A percentile compares a stretch with the other conserved stretches of the same genome.
Evolutionary conservation across 2,329 filamentous ascomycete species (phyloP).

Genomic region (Cladosporium sp.): DNA sequence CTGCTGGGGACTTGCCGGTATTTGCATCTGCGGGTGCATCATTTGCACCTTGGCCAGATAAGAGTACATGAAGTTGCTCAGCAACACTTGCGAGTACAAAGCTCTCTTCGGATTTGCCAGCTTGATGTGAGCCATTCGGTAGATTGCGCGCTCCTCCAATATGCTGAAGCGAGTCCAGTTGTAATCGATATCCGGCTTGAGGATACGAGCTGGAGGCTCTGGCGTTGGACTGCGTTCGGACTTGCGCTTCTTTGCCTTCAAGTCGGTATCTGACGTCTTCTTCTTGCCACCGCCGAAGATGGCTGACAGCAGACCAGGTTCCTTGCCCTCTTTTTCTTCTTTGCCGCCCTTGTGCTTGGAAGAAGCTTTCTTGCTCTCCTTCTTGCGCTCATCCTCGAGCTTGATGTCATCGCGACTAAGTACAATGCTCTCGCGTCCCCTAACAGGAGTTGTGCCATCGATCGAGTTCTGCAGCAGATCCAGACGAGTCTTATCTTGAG

Average conservation of each 20-base stretch:
- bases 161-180: slow-evolving; percentile 95
- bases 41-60: slow-evolving; percentile 98
- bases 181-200: slow-evolving; percentile 89
- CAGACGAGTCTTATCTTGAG: slow-evolving; percentile 70
- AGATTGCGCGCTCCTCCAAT: slow-evolving; percentile 92
- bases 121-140: slow-evolving; percentile 98
- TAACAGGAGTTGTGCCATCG: slow-evolving; percentile 54
- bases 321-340: slow-evolving; percentile 49
- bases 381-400: slow-evolving; percentile 78
- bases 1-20: slow-evolving; percentile 65
- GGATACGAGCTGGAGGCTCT: slow-evolving; percentile 69
- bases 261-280: slow-evolving; percentile 63
- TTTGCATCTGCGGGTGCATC: slow-evolving; percentile 94
- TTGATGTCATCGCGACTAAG: slow-evolving; percentile 76
- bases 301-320: slow-evolving; percentile 77
- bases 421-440: slow-evolving; percentile 77
- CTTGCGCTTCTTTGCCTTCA: slow-evolving; percentile 70
- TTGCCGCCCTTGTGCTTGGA: slow-evolving; percentile 79
- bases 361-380: slow-evolving; percentile 72
- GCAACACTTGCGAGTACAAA: slow-evolving; percentile 87
- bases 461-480: slow-evolving; percentile 87
- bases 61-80: slow-evolving; percentile 99
- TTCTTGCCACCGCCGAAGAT: slow-evolving; percentile 90
- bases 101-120: slow-evolving; percentile 93
- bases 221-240: slow-evolving; percentile 74